phyloP scores from a whole-genome alignment of 2,329 filamentous ascomycete genomes.

The Phyllosticta citriasiana region DNA sequence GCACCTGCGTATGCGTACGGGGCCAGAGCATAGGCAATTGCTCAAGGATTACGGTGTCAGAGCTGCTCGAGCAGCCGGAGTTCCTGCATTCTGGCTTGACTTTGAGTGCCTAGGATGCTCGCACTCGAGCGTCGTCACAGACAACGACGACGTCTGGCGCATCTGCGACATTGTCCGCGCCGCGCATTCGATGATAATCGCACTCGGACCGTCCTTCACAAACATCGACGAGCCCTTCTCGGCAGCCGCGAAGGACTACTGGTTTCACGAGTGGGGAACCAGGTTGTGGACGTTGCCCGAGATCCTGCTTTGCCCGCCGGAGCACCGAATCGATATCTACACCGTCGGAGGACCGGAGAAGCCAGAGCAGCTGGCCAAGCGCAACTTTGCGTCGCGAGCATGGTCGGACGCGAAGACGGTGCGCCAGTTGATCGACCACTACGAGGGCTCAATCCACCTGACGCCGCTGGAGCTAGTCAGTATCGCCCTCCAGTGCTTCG shows the following conservation, averaged over 20 bases:
- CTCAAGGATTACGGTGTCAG: neutral
- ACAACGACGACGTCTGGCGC: conserved; percentile 1
- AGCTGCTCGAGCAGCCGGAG: neutral
- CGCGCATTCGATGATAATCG: neutral
- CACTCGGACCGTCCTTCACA: neutral
- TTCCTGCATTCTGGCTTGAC: conserved; percentile 6
- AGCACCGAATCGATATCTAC: neutral
- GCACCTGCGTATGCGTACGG: neutral
- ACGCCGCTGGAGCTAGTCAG: conserved; percentile 1
- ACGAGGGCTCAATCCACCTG: neutral
- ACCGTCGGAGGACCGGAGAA: neutral
- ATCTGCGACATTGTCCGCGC: conserved; percentile 5
- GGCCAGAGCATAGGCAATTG: neutral
- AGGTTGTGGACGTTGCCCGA: conserved; percentile 2
- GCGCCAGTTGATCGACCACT: conserved; percentile 1
- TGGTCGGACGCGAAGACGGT: neutral
- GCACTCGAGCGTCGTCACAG: neutral
- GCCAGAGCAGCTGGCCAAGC: neutral
- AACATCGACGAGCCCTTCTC: neutral
- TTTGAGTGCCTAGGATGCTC: conserved; percentile 1
- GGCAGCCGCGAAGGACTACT: neutral
- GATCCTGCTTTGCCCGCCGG: conserved; percentile 3
- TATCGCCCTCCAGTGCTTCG: neutral
- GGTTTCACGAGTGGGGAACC: conserved; percentile 2
- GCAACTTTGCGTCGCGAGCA: conserved; percentile 1